Evolutionary conservation across 129 eudicot species (phyloP), one percentile per base, ranked within the genome.

Genomic region (Solidago caesia): DNA sequence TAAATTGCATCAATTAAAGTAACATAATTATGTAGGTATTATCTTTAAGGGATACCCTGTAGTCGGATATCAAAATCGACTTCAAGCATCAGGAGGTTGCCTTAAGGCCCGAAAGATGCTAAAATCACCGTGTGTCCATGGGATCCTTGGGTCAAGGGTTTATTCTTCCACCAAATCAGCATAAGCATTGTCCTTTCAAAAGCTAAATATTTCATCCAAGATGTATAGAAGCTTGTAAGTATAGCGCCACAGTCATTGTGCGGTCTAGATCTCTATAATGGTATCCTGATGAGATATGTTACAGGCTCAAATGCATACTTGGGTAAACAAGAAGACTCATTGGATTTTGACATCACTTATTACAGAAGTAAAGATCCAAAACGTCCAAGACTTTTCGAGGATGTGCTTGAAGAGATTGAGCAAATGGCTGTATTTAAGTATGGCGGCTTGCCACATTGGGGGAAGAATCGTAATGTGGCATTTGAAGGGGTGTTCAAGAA

Each of bases 361-460:
- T 90, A 84, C 59, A 79, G 98, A 80, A 89, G 95, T 79, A 87
- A 79, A 45, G 86, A 92, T 58, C 98, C 98, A 2, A 58, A 74
- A 26, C 63, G 6, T 43, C 98, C 98, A 10, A 81, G 95, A 59
- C 81, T 92, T 8, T 82, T 45, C 33, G 84, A 93, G 69, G 97
- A 93, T 67, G 71, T 90, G 42, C 63, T 93, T 0, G 98, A 93
- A 80, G 96, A 90, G 83, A 81, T 93, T 3, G 98, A 93, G 65
- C 98, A 93, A 57, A 82, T 90, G 67, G 96, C 85, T 0, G 57
- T 88, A 52, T 89, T 93, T 71, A 90, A 90, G 82, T 90, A 93
- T 26, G 86, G 80, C 11, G 96, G 89, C 10, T 16, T 88, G 56
- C 96, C 96, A 6, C 98, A 93, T 41, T 90, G 98, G 96, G 96